Evolutionary conservation across 208 protist genomes (phyloP).

Genomic region (Trypanosoma congolense): DNA sequence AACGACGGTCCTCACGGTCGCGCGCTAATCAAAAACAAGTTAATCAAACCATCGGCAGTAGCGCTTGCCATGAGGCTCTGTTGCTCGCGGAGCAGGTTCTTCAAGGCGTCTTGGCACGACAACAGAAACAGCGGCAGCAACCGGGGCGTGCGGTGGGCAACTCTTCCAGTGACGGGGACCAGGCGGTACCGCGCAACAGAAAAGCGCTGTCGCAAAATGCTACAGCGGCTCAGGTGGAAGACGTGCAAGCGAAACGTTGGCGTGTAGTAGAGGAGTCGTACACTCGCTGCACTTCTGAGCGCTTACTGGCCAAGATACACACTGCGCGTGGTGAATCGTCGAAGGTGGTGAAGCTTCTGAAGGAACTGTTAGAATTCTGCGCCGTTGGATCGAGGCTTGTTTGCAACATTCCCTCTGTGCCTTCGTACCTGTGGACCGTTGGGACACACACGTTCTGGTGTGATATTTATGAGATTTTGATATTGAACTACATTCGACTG

Average conservation of each 20-base stretch:
- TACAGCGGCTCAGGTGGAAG: background rate
- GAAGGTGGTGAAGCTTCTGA: constrained; percentile 10
- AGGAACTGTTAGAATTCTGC: constrained; percentile 8
- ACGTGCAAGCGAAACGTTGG: constrained; percentile 3
- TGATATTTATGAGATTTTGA: constrained; percentile 30
- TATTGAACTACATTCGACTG: constrained; percentile 36
- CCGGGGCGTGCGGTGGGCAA: too few species aligned
- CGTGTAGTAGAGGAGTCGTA: constrained; percentile 14
- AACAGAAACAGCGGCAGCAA: background rate
- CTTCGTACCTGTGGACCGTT: constrained; percentile 46
- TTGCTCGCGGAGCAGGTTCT: constrained; percentile 41
- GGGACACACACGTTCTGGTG: constrained; percentile 45
- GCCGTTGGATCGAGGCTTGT: background rate
- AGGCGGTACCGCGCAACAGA: background rate
- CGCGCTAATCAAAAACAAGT: constrained; percentile 1
- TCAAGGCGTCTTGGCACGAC: constrained; percentile 22
- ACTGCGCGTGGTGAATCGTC: constrained; percentile 19
- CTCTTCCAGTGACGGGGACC: background rate
- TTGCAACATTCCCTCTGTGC: constrained; percentile 5
- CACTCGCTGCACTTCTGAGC: constrained; percentile 6
- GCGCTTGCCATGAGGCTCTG: constrained; percentile 60
- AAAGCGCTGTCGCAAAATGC: background rate
- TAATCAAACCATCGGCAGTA: constrained; percentile 10
- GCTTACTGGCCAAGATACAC: constrained; percentile 18
- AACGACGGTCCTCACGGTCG: constrained; percentile 13